Evolutionary conservation across 2,329 filamentous ascomycete species (phyloP), one percentile per base, ranked within the genome.

Genomic region (Penicillium sp.): DNA sequence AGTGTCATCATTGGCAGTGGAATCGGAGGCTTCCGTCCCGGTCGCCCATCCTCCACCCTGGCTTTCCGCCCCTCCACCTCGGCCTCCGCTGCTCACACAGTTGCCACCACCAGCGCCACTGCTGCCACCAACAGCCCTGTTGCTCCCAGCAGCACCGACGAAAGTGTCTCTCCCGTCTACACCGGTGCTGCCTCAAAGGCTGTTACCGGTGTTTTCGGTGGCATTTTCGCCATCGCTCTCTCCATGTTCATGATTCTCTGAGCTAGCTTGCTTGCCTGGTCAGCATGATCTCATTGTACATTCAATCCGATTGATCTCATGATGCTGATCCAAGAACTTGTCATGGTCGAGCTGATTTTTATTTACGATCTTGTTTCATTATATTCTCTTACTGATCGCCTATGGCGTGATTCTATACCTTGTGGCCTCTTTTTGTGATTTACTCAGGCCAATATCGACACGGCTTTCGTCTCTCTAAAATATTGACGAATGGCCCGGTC

Each of bases 91-190:
- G 45, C 39, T 11, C 49, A 38, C 16, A 57, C 49, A 27, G 41
- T 27, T 5, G 44, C 51, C 1, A 40, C 44, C 6, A 53, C 57
- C 21, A 45, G 46, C 31, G 10, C 48, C 7, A 43, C 55, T 13
- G 40, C 53, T 16, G 47, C 45, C 1, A 45, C 51, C 2, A 48
- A 22, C 32, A 10, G 22, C 11, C 31, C 50, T 4, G 45, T 3
- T 34, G 47, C 14, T 5, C 45, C 54, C 9, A 59, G 39, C 27
- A 38, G 42, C 45, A 55, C 50, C 22, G 31, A 39, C 5, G 59
- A 53, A 24, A 53, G 54, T 21, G 56, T 48, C 1, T 47, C 61
- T 5, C 52, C 61, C 1, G 53, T 48, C 10, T 62, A 46, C 51
- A 63, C 52, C 9, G 58, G 53, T 24, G 58, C 56, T 22, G 54